Percentiles rank a stretch among this genome's conserved stretches.
Evolutionary conservation across 148 eudicot genomes (phyloP).

Genomic region (Rhododendron kiyosumense): DNA sequence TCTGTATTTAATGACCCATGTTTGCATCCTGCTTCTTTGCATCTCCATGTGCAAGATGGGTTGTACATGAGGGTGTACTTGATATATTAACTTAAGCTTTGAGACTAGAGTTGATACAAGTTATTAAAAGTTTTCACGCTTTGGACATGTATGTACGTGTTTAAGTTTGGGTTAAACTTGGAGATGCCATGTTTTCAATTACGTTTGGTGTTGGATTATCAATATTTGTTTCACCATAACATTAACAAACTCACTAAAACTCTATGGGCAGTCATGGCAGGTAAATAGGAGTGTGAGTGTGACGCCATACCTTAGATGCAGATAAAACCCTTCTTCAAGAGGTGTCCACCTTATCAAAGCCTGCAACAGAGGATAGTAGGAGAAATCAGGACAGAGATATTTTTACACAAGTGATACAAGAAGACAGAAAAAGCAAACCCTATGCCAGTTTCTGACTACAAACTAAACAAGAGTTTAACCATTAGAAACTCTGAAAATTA

Average conservation of each 20-base stretch:
- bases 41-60: neutral
- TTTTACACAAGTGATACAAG: neutral
- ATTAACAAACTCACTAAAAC: neutral
- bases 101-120: neutral
- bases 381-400: neutral
- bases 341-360: slow-evolving; percentile 55
- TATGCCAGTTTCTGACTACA: neutral
- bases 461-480: neutral
- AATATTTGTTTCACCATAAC: neutral
- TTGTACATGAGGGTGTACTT: neutral
- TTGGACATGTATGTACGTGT: neutral
- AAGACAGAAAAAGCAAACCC: neutral
- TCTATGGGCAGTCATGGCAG: neutral
- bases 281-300: neutral
- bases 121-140: neutral
- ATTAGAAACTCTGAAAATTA: slow-evolving; percentile 19
- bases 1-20: neutral
- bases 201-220: neutral
- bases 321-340: slow-evolving; percentile 78
- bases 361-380: slow-evolving; percentile 32
- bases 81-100: neutral
- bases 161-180: neutral
- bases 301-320: slow-evolving; percentile 64
- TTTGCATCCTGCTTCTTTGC: neutral
- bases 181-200: neutral